Conservation (phyloP, 1,284 basidiomycete genomes). For the Pascua sp. region DNA sequence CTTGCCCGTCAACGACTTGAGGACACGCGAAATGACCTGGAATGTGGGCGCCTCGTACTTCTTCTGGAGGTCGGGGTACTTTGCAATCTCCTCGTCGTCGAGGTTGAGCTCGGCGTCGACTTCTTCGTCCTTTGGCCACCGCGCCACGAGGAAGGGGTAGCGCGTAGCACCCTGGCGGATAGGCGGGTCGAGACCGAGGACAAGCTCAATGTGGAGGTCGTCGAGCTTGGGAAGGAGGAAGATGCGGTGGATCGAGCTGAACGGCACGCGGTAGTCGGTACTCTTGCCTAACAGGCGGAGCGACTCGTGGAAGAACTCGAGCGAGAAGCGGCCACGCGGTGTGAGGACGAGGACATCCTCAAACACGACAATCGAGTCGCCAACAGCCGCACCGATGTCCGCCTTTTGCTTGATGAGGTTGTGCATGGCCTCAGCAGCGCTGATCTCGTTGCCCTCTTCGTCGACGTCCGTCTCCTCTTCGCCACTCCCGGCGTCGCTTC, state of each 20-base stretch:
- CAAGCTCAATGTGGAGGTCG: constrained; percentile 92
- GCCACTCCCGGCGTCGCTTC: constrained; percentile 66
- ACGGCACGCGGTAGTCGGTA: constrained; percentile 98
- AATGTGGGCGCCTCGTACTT: constrained; percentile 80
- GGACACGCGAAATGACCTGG: constrained; percentile 91
- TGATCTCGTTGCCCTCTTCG: constrained; percentile 58
- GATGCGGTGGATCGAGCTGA: constrained; percentile 79
- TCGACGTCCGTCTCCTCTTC: constrained; percentile 53
- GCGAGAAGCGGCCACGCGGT: constrained; percentile 91
- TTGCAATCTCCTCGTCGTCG: constrained; percentile 59
- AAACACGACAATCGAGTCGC: constrained; percentile 91
- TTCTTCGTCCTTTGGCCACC: constrained; percentile 94
- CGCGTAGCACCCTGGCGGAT: constrained; percentile 97
- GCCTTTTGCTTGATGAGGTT: constrained; percentile 95
- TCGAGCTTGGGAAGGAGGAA: constrained; percentile 93
- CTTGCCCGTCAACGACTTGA: constrained; percentile 84
- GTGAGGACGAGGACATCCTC: constrained; percentile 96
- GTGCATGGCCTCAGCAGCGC: constrained; percentile 94
- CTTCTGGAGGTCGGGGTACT: constrained; percentile 55
- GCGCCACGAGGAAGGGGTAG: constrained; percentile 97
- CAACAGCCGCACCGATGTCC: constrained; percentile 86
- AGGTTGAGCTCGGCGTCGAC: constrained; percentile 94
- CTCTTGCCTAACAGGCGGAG: constrained; percentile 93
- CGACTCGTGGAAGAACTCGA: constrained; percentile 96
- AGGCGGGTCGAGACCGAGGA: constrained; percentile 83